Percentiles rank a stretch among this genome's conserved stretches.
phyloP scores from a whole-genome alignment of 2,329 filamentous ascomycete species.

The Cladosporium sp. region DNA sequence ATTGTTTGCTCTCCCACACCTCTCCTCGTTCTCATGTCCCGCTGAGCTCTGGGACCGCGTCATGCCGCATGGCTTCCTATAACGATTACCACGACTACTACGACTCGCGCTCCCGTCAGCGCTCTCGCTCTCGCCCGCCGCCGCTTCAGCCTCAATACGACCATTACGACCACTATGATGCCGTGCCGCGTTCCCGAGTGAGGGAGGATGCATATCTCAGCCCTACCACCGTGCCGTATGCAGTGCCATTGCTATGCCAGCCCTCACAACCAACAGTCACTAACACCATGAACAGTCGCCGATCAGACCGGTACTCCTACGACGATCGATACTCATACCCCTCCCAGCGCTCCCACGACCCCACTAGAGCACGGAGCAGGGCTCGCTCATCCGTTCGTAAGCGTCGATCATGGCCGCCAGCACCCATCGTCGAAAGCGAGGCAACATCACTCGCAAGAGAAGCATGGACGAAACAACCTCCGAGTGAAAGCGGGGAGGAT shows the following conservation, averaged over 20 bases:
- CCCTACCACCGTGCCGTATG: conserved; percentile 19
- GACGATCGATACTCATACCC: conserved; percentile 36
- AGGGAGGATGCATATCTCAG: conserved; percentile 19
- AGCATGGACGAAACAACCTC: conserved; percentile 45
- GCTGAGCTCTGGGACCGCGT: neutral
- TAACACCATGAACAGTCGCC: conserved; percentile 24
- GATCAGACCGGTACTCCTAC: conserved; percentile 31
- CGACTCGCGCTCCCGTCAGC: conserved; percentile 22
- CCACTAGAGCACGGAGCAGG: conserved; percentile 12
- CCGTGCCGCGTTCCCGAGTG: neutral
- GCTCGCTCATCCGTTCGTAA: conserved; percentile 19
- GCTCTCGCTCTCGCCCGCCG: conserved; percentile 17
- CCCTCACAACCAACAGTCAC: conserved; percentile 29
- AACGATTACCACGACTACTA: conserved; percentile 26
- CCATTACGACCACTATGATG: conserved; percentile 5
- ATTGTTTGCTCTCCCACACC: neutral
- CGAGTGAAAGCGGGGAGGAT: conserved; percentile 48
- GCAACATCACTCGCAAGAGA: conserved; percentile 64
- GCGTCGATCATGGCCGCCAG: conserved; percentile 55
- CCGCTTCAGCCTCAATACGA: conserved; percentile 2
- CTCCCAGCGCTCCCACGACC: conserved; percentile 26
- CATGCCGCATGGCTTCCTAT: conserved; percentile 30
- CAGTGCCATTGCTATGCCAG: neutral
- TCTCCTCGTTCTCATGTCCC: neutral
- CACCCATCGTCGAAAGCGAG: conserved; percentile 72